A percentile compares a stretch with the other conserved stretches of the same genome.
Conservation (phyloP, 371 early-diverging fungal genomes). For the Mortierella sp. region DNA sequence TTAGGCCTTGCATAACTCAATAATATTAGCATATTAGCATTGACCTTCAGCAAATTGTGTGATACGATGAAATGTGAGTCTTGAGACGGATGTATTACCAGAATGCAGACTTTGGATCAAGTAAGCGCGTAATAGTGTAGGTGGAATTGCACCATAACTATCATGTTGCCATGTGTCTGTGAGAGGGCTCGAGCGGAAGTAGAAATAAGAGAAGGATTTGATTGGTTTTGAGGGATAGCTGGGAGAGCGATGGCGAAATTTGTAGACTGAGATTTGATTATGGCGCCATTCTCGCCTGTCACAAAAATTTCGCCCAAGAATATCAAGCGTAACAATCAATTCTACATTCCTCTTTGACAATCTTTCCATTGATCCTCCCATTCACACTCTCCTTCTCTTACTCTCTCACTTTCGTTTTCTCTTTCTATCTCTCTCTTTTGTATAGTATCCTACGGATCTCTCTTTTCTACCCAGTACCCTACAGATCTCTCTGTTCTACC, state of each 20-base stretch:
- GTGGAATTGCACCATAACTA: not conserved
- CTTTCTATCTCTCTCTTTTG: not conserved
- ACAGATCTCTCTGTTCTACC: too few relatives aligned
- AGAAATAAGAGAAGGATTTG: not conserved
- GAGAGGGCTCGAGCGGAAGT: constrained; percentile 18
- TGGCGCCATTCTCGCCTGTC: constrained; percentile 22
- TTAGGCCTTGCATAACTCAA: too few relatives aligned
- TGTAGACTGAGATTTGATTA: not conserved
- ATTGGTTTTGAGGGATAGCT: not conserved
- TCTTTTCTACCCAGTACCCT: not conserved
- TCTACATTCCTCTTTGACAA: not conserved
- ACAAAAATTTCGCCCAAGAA: constrained; percentile 3
- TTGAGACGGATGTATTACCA: too few relatives aligned
- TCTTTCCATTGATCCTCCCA: not conserved
- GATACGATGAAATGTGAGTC: too few relatives aligned
- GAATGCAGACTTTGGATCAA: constrained; percentile 4
- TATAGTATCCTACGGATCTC: not conserved
- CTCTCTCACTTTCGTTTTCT: not conserved
- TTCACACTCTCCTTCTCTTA: not conserved
- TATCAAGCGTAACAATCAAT: not conserved
- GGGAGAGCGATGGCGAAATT: constrained; percentile 13
- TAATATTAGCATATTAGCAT: too few relatives aligned
- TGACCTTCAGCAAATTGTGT: too few relatives aligned
- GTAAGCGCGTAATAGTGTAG: not conserved
- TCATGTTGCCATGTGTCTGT: not conserved